Evolutionary conservation across 345 rosid genomes (phyloP), one percentile per base, ranked within the genome.

Genomic region (Angophora floribunda): DNA sequence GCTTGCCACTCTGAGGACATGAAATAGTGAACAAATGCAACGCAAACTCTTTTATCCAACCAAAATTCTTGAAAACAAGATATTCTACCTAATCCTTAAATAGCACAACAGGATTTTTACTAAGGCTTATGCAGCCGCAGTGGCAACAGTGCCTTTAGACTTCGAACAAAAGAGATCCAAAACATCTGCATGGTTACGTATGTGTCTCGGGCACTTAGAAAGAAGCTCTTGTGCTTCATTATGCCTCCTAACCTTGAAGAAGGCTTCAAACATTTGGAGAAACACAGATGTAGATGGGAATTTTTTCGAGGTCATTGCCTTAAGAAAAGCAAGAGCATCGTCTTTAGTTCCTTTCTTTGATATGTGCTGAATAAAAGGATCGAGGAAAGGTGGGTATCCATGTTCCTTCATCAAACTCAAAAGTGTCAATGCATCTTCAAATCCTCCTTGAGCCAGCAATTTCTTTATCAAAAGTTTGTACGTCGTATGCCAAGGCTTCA

Each of bases 111-210:
- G 84, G 49, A 19, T 41, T 75, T 75, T 75, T 75, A 41, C 49
- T 6, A 75, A 75, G 89, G 87, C 85, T 89, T 90, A 90, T 85
- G 91, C 91, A 67, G 91, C 82, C 57, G 85, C 91, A 59, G 91
- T 51, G 52, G 93, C 87, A 85, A 89, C 67, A 80, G 79, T 82
- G 65, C 52, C 88, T 88, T 91, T 90, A 57, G 90, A 88, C 51
- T 89, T 90, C 86, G 95, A 90, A 91, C 80, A 91, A 89, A 98
- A 97, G 91, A 98, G 96, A 93, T 94, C 92, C 91, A 96, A 90
- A 89, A 96, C 95, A 92, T 97, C 99, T 19, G 97, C 94, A 92
- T 94, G 91, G 92, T 93, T 93, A 47, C 98, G 97, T 89, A 97
- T 88, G 88, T 90, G 89, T 55, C 90, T 89, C 21, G 98, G 99